These are phyloP conservation scores for Perilla frutescens DNA, from an alignment of 257 asterid species.

Conservation along the genomic window DNA sequence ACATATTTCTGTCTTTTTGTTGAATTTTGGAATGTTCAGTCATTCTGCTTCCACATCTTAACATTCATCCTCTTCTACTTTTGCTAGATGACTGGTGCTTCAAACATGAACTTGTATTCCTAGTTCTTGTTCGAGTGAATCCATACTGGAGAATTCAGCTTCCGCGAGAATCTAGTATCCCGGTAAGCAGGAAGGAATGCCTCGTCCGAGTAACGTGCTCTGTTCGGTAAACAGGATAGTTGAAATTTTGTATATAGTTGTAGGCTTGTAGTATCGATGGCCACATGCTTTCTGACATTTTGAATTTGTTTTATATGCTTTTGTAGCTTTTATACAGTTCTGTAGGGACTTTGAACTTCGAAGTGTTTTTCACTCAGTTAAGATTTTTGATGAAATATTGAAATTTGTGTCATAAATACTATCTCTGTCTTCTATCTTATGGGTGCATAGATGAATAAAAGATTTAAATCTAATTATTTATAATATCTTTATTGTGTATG, in stretches of 20 bases:
- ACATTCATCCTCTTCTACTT: slow-evolving; percentile 10
- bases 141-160: background rate
- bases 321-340: background rate
- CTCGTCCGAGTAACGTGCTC: background rate
- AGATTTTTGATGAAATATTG: background rate
- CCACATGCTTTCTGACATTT: slow-evolving; percentile 17
- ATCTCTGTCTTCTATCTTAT: no score
- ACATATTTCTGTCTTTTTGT: background rate
- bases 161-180: background rate
- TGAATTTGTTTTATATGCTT: background rate
- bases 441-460: no score
- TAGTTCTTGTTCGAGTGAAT: background rate
- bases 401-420: background rate
- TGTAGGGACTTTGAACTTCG: no score
- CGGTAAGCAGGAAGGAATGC: background rate
- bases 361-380: background rate
- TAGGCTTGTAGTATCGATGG: slow-evolving; percentile 3
- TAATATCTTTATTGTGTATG: no score
- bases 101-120: background rate
- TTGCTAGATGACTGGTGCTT: slow-evolving; percentile 14
- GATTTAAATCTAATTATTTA: no score
- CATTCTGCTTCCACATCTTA: background rate
- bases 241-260: background rate
- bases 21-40: background rate
- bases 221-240: background rate